Evolutionary conservation across 768 basidiomycete species (phyloP), one percentile per base, ranked within the genome.

Genomic region (Dioszegia aurantiaca): DNA sequence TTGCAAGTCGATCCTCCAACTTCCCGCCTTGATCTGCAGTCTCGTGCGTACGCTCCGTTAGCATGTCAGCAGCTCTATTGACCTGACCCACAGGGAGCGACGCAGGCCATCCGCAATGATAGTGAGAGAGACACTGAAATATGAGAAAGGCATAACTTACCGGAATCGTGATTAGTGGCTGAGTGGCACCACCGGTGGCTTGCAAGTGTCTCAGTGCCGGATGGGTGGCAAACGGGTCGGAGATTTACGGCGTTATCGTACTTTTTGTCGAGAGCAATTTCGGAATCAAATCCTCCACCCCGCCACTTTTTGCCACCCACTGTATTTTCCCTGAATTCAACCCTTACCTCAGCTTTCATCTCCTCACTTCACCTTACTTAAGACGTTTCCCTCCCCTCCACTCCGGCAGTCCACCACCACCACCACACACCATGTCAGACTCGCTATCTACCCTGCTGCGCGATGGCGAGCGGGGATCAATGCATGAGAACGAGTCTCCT

Each of bases 331-430:
- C n/a, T 21, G n/a, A n/a, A n/a, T n/a, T n/a, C n/a, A n/a, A n/a
- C 49, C 49, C 36, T 51, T 51, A 51, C 49, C 31, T 51, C 49
- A 51, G 49, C 49, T 37, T 16, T 3, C 14, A 40, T 19, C 39
- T 26, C 37, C 9, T 23, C 40, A 42, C 40, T 39, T 39, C 31
- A 49, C 36, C 51, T 53, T 53, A 53, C 51, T 53, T 53, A 53
- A 53, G 51, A n/a, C 51, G 33, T 1, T 33, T 10, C 14, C 19
- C 33, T 8, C 30, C 19, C 48, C 48, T 53, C 51, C 51, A 53
- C 51, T 24, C n/a, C 19, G 12, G 23, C 36, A 10, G 21, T 40
- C 26, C 37, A 53, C 33, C 37, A 6, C n/a, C 30, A 36, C 19
- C 11, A 21, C 17, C 16, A 27, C 8, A 11, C 37, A 14, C 33